phyloP scores from a whole-genome alignment of 2,329 filamentous ascomycete species.

The Fusarium bactridioides region DNA sequence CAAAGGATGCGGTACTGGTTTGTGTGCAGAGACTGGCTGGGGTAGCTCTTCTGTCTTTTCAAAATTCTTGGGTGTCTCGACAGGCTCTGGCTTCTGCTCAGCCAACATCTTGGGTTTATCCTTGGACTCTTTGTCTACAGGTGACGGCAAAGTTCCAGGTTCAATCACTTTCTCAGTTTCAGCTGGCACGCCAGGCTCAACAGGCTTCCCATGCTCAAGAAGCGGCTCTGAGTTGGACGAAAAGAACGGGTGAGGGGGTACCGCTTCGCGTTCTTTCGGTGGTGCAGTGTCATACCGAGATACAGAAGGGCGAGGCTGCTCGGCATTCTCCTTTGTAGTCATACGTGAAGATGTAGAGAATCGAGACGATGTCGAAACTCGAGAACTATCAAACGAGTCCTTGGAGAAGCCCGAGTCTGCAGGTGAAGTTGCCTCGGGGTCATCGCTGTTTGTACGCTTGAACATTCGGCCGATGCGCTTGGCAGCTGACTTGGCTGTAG shows the following conservation, averaged over 20 bases:
- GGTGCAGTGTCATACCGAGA: constrained; percentile 19
- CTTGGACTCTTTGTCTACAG: neutral
- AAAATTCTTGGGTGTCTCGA: neutral
- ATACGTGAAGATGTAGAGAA: constrained; percentile 29
- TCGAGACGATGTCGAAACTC: constrained; percentile 26
- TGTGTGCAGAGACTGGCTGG: neutral
- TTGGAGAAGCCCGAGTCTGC: constrained; percentile 1
- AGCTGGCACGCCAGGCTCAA: neutral
- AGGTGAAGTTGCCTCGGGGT: neutral
- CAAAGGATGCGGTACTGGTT: neutral
- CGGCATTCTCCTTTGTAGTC: constrained; percentile 15
- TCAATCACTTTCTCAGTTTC: neutral
- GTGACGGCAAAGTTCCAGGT: neutral
- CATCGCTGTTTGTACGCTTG: constrained; percentile 23
- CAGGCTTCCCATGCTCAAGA: neutral
- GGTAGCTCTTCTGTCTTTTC: neutral
- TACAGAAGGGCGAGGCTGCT: constrained; percentile 13
- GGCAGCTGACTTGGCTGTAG: constrained; percentile 27
- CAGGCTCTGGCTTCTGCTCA: neutral
- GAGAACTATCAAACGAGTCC: constrained; percentile 6
- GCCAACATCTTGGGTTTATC: neutral
- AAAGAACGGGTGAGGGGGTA: constrained; percentile 10
- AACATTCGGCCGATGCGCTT: constrained; percentile 35
- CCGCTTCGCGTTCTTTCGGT: neutral
- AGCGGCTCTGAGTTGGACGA: neutral